Conservation (phyloP, 495 filamentous ascomycete genomes). For the Trichoderma erinaceum region DNA sequence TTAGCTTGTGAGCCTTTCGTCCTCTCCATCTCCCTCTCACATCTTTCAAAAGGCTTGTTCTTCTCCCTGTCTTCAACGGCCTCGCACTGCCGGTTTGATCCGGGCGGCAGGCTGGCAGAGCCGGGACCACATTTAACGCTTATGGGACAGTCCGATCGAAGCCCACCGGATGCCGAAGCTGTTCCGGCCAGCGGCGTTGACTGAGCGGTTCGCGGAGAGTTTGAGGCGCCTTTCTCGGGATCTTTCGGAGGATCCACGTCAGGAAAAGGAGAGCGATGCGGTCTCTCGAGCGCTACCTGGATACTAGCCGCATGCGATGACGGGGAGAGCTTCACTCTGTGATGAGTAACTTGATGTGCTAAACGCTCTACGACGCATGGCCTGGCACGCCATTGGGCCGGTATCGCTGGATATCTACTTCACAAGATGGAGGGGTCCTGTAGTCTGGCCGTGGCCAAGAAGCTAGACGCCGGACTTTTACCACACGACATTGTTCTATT, state of each 20-base stretch:
- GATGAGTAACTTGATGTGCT: neutral
- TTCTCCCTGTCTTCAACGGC: neutral
- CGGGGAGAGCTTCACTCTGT: neutral
- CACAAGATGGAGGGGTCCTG: neutral
- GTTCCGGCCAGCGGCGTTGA: conserved; percentile 5
- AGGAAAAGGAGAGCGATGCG: neutral
- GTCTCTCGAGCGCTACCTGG: neutral
- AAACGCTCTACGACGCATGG: neutral
- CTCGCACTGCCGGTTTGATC: conserved; percentile 17
- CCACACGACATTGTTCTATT: neutral
- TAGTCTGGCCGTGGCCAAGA: no score
- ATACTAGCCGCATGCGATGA: neutral
- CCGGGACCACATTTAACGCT: neutral
- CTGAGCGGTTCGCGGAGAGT: neutral
- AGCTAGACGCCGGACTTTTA: no score
- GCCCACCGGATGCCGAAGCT: conserved; percentile 12
- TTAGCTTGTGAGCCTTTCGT: neutral
- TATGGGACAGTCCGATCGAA: neutral
- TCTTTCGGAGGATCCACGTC: neutral
- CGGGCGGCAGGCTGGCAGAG: conserved; percentile 7
- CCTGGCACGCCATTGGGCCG: neutral
- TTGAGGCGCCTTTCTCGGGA: neutral
- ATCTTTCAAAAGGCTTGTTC: neutral
- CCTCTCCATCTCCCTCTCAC: conserved; percentile 19
- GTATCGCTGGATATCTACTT: neutral